A percentile compares a stretch with the other conserved stretches of the same genome.
phyloP scores from a whole-genome alignment of 2,329 filamentous ascomycete genomes.

The Phoma sp. region DNA sequence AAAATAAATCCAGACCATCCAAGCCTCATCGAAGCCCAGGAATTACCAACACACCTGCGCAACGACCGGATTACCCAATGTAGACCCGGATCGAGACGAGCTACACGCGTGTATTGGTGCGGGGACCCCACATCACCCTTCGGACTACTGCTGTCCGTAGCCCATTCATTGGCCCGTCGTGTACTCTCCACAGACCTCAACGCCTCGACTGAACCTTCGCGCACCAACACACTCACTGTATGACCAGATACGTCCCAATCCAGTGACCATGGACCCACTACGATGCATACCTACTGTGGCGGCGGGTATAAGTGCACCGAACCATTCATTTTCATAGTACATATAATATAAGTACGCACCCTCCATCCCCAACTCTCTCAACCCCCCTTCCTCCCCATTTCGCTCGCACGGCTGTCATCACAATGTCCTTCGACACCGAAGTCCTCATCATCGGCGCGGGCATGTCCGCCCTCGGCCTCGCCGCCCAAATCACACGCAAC shows the following conservation, averaged over 20 bases:
- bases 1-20: too few species aligned
- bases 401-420: neutral
- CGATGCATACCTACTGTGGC: neutral
- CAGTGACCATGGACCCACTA: too few species aligned
- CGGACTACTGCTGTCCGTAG: slow-evolving; percentile 4
- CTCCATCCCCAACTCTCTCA: neutral
- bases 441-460: slow-evolving; percentile 61
- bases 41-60: too few species aligned
- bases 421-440: slow-evolving; percentile 52
- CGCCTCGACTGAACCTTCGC: slow-evolving; percentile 1
- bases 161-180: slow-evolving; percentile 4
- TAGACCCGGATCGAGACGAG: slow-evolving; percentile 13
- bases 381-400: neutral
- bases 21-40: too few species aligned
- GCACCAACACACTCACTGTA: neutral
- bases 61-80: slow-evolving; percentile 16
- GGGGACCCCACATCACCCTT: slow-evolving; percentile 12
- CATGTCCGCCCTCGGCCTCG: slow-evolving; percentile 56
- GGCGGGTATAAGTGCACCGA: neutral
- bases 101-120: slow-evolving; percentile 18
- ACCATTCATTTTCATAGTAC: neutral
- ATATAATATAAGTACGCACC: slow-evolving; percentile 1
- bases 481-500: slow-evolving; percentile 54
- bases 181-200: neutral
- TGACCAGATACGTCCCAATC: neutral